Conservation (phyloP, 2,329 filamentous ascomycete genomes). For the Neurospora sp. region DNA sequence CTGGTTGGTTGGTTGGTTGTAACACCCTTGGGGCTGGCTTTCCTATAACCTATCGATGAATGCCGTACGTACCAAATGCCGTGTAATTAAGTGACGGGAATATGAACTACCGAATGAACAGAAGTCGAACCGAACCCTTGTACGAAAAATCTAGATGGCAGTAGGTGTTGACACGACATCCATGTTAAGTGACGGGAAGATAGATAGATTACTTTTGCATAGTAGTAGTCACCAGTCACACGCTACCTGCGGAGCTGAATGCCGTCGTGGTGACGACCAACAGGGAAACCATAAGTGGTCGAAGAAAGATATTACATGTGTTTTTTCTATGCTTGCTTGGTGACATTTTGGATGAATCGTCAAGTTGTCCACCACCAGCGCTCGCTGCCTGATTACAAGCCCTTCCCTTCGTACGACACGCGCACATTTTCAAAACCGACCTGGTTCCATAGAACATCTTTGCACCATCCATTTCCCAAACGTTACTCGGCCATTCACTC, state of each 20-base stretch:
- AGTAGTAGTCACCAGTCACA: not conserved
- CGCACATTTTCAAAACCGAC: not conserved
- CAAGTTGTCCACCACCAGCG: not conserved
- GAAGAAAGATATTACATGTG: not conserved
- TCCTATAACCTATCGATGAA: no score
- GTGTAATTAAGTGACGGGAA: not conserved
- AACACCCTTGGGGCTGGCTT: no score
- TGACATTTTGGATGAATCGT: not conserved
- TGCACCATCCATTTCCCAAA: not conserved
- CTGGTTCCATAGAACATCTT: not conserved
- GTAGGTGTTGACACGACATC: not conserved
- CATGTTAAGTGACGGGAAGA: not conserved
- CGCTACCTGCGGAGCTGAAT: not conserved
- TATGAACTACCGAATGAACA: not conserved
- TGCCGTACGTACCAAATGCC: not conserved
- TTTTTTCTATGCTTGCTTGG: not conserved
- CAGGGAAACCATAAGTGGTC: not conserved
- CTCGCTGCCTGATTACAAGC: not conserved
- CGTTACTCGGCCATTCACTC: not conserved
- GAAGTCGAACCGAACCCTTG: no score
- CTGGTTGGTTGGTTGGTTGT: no score
- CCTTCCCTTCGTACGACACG: not conserved
- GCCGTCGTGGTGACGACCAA: no score
- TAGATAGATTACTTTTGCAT: not conserved
- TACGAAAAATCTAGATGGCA: no score